Base-by-base conservation (phyloP, 257 asterid species). In the Petunia secreta region DNA sequence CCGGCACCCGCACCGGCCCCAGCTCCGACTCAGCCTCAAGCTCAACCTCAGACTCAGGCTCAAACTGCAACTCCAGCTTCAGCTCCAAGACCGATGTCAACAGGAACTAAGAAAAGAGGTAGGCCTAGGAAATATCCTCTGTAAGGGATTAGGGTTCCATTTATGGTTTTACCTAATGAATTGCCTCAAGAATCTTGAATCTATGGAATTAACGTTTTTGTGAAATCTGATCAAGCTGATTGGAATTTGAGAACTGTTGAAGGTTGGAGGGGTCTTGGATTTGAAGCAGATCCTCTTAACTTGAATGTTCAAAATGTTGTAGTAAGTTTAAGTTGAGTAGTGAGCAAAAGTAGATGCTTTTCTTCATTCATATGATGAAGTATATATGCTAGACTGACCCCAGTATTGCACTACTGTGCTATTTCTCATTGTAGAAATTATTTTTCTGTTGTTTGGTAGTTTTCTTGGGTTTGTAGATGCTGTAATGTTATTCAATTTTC, bases 61-160 rank as follows among this genome's bases (percentile, higher is more conserved):
- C 40, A 60, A 0, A 25, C 79, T 36, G n/a, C 75, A 8, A 65
- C 66, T 15, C 40, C 67, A 0, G 38, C 79, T 36, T 34, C 75
- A 8, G 74, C 66, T 58, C 73, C 85, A 0, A 75, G 66, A 13
- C 83, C 86, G 5, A 71, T 52, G 59, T 39, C 90, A 4, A 10
- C 86, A 0, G 90, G 66, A 43, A 75, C 88, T 48, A 88, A 46
- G 88, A 90, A 88, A 87, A 88, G 98, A 86, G 98, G 98, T 40
- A 87, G 98, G 87, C 97, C 97, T 1, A 86, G 68, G 75, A 93
- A 90, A 92, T 83, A 83, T 53, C 44, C 8, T 25, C 54, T 48
- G 59, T 48, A 57, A 77, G 71, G 43, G 36, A 41, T 25, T 64
- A 77, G 71, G 80, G 11, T 76, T 77, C 8, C 46, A 58, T 59